A percentile compares a stretch with the other conserved stretches of the same genome.
Evolutionary conservation across 1,284 basidiomycete genomes (phyloP).

Genomic region (Amylostereum chailletii): DNA sequence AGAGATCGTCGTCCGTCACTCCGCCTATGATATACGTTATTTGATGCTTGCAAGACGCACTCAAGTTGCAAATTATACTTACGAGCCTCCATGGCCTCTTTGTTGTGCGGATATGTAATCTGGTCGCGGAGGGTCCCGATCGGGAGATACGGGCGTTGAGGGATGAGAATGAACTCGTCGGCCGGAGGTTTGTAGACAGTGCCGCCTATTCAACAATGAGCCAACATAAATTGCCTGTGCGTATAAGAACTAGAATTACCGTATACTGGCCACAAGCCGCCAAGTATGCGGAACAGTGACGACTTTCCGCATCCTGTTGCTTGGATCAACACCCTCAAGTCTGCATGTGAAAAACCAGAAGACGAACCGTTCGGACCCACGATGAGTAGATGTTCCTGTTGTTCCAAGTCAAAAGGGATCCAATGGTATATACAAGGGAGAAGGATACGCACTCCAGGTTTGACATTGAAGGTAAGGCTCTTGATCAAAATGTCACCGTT

Average conservation of each 20-base stretch:
- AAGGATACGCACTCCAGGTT: conserved; percentile 65
- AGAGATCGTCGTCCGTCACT: conserved; percentile 70
- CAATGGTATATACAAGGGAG: neutral
- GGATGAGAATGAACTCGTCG: conserved; percentile 89
- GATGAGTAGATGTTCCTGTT: conserved; percentile 81
- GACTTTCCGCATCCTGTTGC: conserved; percentile 75
- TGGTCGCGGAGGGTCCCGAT: conserved; percentile 93
- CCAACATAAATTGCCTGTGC: neutral
- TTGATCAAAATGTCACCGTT: conserved; percentile 90
- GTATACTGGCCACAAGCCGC: conserved; percentile 96
- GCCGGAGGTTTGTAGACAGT: conserved; percentile 89
- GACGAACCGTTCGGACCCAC: conserved; percentile 81
- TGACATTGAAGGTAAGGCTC: conserved; percentile 83
- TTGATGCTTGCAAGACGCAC: neutral
- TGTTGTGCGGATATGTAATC: conserved; percentile 81
- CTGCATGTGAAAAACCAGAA: neutral
- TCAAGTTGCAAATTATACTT: conserved; percentile 22
- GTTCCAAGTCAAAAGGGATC: neutral
- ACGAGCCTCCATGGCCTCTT: conserved; percentile 68
- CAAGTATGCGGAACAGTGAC: conserved; percentile 89
- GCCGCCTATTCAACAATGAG: conserved; percentile 42
- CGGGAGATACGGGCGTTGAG: conserved; percentile 91
- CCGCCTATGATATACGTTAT: conserved; percentile 34
- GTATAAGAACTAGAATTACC: conserved; percentile 27
- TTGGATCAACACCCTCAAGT: neutral